Conservation (phyloP, 208 protist species). For the Kentomonas sorsogonicus region DNA sequence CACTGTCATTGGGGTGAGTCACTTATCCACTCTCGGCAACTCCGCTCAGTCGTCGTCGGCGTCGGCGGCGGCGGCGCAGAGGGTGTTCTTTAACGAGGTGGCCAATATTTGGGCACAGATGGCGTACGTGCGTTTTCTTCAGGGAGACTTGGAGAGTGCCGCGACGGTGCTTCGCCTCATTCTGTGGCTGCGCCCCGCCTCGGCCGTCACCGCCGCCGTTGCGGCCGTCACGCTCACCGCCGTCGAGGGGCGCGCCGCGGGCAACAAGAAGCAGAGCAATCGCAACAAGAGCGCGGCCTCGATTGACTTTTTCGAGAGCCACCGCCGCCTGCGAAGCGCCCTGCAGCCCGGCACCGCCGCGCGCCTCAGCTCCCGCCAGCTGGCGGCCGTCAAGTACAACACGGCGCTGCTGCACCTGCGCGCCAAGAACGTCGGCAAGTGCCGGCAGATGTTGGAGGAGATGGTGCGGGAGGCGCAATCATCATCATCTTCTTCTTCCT, state of each 20-base stretch:
- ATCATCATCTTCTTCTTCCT: no score
- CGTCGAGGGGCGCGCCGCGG: conserved; percentile 40
- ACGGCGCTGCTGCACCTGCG: conserved; percentile 71
- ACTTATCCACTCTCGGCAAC: conserved; percentile 2
- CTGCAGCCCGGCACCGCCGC: conserved; percentile 47
- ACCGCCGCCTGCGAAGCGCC: conserved; percentile 56
- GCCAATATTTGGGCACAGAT: conserved; percentile 77
- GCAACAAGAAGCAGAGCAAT: no score
- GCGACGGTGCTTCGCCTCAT: conserved; percentile 40
- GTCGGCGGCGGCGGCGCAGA: conserved; percentile 22
- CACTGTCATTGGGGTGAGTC: no score
- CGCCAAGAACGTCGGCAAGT: conserved; percentile 45
- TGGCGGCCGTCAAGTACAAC: conserved; percentile 78
- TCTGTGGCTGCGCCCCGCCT: conserved; percentile 46
- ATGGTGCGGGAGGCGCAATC: no score
- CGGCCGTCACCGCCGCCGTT: conserved; percentile 52
- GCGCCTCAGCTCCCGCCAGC: conserved; percentile 63
- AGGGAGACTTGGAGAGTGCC: conserved; percentile 45
- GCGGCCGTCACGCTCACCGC: conserved; percentile 70
- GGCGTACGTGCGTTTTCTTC: conserved; percentile 56
- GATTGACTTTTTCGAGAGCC: conserved; percentile 78
- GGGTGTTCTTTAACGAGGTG: conserved; percentile 79
- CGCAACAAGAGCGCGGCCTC: no score
- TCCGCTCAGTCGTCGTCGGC: conserved; percentile 2
- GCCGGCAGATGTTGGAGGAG: conserved; percentile 51